phyloP scores from a whole-genome alignment of 768 basidiomycete genomes.

The Pleurotus tuber-regium region DNA sequence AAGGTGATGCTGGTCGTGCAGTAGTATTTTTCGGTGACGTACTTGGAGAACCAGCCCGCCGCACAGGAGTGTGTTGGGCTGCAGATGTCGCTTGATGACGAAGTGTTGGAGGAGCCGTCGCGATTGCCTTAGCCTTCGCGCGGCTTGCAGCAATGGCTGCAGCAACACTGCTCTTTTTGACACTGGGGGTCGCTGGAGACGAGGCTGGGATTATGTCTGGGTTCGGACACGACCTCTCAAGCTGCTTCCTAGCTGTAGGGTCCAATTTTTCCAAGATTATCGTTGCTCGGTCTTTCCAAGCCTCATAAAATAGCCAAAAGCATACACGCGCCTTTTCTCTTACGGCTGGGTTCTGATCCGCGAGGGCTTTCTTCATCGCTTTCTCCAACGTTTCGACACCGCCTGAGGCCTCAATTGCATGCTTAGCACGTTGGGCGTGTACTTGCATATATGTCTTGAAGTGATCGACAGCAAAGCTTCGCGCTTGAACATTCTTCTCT shows the following conservation, averaged over 20 bases:
- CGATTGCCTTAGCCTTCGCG: conserved; percentile 83
- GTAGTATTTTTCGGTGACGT: conserved; percentile 34
- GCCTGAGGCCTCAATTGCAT: conserved; percentile 65
- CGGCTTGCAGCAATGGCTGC: conserved; percentile 89
- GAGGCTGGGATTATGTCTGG: conserved; percentile 39
- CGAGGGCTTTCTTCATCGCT: conserved; percentile 66
- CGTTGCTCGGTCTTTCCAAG: conserved; percentile 74
- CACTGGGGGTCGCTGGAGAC: conserved; percentile 51
- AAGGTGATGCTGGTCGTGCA: conserved; percentile 46
- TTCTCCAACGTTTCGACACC: conserved; percentile 74
- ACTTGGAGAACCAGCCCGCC: conserved; percentile 42
- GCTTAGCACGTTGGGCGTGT: conserved; percentile 64
- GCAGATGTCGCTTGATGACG: conserved; percentile 81
- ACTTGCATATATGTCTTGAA: conserved; percentile 71
- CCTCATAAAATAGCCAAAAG: conserved; percentile 78
- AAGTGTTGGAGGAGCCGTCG: conserved; percentile 75
- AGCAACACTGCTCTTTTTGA: conserved; percentile 80
- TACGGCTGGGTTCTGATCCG: conserved; percentile 78
- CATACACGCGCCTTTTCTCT: conserved; percentile 65
- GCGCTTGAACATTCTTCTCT: conserved; percentile 80
- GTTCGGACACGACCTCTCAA: conserved; percentile 83
- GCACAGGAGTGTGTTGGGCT: conserved; percentile 31
- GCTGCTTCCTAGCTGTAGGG: conserved; percentile 64
- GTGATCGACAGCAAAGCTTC: conserved; percentile 66
- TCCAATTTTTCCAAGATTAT: conserved; percentile 69